Conservation (phyloP, 179 eudicot species). For the Beta macrorhiza region DNA sequence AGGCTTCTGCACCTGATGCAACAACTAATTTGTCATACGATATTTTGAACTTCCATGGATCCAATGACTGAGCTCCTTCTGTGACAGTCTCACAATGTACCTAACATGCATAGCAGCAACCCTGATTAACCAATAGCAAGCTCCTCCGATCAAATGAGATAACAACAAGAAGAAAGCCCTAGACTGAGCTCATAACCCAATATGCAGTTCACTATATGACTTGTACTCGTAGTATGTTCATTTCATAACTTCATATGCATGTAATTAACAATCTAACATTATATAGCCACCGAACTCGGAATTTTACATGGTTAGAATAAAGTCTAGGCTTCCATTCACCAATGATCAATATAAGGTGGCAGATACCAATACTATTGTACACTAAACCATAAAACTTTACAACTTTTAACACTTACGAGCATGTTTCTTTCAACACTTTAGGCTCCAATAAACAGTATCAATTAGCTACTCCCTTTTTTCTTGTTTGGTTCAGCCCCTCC, state of each 20-base stretch:
- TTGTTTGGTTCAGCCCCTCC: too few relatives aligned
- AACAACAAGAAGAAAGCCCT: not conserved
- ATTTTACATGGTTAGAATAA: not conserved
- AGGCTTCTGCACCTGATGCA: constrained; percentile 84
- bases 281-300: not conserved
- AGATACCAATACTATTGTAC: too few relatives aligned
- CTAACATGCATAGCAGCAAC: constrained; percentile 30
- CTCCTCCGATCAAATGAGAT: not conserved
- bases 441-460: too few relatives aligned
- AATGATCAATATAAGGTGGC: not conserved
- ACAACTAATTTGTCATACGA: constrained; percentile 86
- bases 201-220: not conserved
- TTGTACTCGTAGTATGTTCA: not conserved
- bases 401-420: not conserved
- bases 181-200: constrained; percentile 3
- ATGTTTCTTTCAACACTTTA: too few relatives aligned
- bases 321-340: not conserved
- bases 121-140: not conserved
- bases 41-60: constrained; percentile 76
- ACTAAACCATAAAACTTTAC: not conserved
- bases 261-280: not conserved
- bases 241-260: not conserved
- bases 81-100: constrained; percentile 75
- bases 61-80: constrained; percentile 53
- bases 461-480: too few relatives aligned